Base-by-base conservation (phyloP, 1,284 basidiomycete genomes). In the Albatrellus sp. region DNA sequence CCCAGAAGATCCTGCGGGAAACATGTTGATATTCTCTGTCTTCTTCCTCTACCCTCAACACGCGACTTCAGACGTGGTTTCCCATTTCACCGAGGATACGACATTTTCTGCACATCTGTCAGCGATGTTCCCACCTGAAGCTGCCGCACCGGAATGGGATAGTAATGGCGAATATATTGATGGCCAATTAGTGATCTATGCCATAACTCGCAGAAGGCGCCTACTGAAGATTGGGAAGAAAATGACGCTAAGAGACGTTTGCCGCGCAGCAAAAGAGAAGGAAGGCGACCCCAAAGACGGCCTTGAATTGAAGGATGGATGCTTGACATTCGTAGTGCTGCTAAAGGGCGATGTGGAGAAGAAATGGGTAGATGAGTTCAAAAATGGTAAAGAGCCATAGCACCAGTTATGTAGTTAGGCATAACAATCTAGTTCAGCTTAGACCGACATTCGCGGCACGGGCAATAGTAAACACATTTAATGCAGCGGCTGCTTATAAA, bases 31-130 rank as follows among this genome's bases (percentile, higher is more conserved):
- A 48, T 68, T 96, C 57, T 92, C 94, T 4, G 80, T 88, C 16
- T 88, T 96, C 65, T 82, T 98, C 61, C 72, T 97, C 48, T 97
- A 98, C 61, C 96, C 96, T 1, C 82, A 90, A 61, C 71, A 93
- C 55, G 75, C 81, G 28, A 89, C 80, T 19, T 88, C 90, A 40
- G 93, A 99, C 64, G 72, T 93, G 47, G 87, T 97, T 53, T 72
- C 84, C 11, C 72, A 83, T 46, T 97, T 92, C 64, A 74, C 83
- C 54, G 92, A 97, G 60, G 76, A 86, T 52, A 84, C 88, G 1
- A 75, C 89, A 1, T 88, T 98, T 57, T 70, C 73, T 6, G 76
- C 77, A 33, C 88, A 96, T 54, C 69, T 98, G 6, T 69, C 72
- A 12, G 67, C 70, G 46, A 93, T 93, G 79, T 96, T 94, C 64